Conservation (phyloP, 1,284 basidiomycete species). For the Cystobasidium slooffiae region DNA sequence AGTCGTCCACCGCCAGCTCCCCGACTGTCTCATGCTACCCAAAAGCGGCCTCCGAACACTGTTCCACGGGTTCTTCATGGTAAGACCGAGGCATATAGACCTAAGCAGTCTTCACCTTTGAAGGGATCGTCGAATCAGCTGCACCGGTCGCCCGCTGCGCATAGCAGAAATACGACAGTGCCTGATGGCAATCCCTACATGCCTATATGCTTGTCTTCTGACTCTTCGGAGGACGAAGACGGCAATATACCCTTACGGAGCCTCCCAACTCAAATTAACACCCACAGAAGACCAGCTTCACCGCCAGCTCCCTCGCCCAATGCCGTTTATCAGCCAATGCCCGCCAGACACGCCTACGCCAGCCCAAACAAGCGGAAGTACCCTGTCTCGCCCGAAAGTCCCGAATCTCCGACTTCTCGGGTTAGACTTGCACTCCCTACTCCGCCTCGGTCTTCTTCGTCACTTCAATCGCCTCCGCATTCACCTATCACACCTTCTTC, state of each 20-base stretch:
- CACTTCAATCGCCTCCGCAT: not conserved
- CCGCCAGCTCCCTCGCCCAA: not conserved
- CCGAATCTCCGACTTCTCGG: not conserved
- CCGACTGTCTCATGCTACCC: not conserved
- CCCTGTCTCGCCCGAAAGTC: not conserved
- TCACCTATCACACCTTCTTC: not conserved
- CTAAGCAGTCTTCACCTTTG: conserved; percentile 36
- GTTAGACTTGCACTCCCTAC: conserved; percentile 7
- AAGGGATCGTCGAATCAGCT: conserved; percentile 13
- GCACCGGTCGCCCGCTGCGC: conserved; percentile 8
- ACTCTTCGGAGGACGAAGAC: conserved; percentile 1
- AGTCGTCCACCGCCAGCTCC: conserved; percentile 19
- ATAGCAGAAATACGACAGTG: not conserved
- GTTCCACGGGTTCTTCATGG: not conserved
- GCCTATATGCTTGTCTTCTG: conserved; percentile 8
- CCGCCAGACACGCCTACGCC: not conserved
- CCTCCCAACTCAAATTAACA: not conserved
- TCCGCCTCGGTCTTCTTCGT: conserved; percentile 13
- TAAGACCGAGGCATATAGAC: conserved; percentile 1
- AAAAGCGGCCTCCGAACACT: not conserved
- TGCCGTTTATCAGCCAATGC: not conserved
- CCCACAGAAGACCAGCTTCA: not conserved
- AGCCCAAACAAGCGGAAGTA: conserved; percentile 19
- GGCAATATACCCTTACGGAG: conserved; percentile 1
- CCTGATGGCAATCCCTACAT: not conserved